A percentile compares a stretch with the other conserved stretches of the same genome.
These are phyloP conservation scores for Conidiobolus incongruus DNA, from an alignment of 371 early-diverging fungal species.

Conservation along the genomic window DNA sequence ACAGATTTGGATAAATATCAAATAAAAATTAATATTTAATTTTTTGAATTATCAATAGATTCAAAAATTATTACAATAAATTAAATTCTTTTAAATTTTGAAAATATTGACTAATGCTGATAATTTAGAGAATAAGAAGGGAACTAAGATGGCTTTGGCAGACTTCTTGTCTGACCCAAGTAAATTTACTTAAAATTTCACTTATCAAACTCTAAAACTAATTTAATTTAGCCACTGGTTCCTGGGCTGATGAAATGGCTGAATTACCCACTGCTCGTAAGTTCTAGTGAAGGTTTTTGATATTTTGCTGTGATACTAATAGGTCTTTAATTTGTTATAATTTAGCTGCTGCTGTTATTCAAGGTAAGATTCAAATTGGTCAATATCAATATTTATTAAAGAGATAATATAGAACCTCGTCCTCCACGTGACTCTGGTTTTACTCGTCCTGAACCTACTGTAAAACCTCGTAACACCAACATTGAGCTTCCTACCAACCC, in stretches of 20 bases:
- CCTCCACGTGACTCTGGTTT: conserved; percentile 16
- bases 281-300: conserved; percentile 10
- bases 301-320: conserved; percentile 1
- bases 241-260: conserved; percentile 84
- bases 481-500: conserved; percentile 58
- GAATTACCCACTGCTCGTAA: conserved; percentile 77
- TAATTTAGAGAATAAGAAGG: conserved; percentile 34
- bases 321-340: conserved; percentile 5
- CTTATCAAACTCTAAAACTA: conserved; percentile 2
- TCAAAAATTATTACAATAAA: too few species aligned
- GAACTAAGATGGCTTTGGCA: conserved; percentile 53
- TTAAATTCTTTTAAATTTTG: too few species aligned
- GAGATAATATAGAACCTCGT: background rate
- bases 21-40: too few species aligned
- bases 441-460: conserved; percentile 6
- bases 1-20: too few species aligned
- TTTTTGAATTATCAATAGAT: too few species aligned
- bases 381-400: background rate
- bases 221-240: conserved; percentile 22
- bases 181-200: conserved; percentile 12
- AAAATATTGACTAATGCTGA: too few species aligned
- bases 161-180: conserved; percentile 51
- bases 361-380: conserved; percentile 7
- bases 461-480: conserved; percentile 19
- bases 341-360: conserved; percentile 11